These are phyloP conservation scores for Quambalaria eucalypti DNA, from an alignment of 1,284 basidiomycete genomes.

Conservation along the genomic window DNA sequence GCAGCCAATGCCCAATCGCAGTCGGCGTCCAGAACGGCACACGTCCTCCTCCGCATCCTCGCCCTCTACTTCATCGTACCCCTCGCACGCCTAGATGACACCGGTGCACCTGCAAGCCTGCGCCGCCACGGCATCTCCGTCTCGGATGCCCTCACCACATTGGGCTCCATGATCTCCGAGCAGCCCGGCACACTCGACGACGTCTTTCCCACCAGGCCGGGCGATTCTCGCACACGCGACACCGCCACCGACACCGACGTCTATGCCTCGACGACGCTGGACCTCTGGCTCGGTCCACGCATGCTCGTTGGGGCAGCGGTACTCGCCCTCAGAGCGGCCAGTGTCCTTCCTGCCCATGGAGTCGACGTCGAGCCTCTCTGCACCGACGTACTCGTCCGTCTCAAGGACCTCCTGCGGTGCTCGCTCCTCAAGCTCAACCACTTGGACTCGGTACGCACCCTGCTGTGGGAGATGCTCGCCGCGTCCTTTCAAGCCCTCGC, in stretches of 20 bases:
- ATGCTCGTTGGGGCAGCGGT: slow-evolving; percentile 15
- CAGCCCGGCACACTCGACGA: slow-evolving; percentile 1
- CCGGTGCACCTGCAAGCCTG: background rate
- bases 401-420: background rate
- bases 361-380: background rate
- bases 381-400: background rate
- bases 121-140: slow-evolving; percentile 1
- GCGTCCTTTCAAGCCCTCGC: background rate
- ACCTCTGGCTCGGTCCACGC: slow-evolving; percentile 29
- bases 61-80: slow-evolving; percentile 6
- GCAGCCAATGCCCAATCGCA: background rate
- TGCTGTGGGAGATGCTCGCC: background rate
- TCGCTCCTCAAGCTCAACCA: background rate
- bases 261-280: slow-evolving; percentile 19
- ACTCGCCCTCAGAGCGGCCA: slow-evolving; percentile 12
- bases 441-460: background rate
- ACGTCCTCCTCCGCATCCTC: slow-evolving; percentile 4
- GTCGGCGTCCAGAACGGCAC: background rate
- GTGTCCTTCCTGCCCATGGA: slow-evolving; percentile 2
- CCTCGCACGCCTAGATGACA: background rate
- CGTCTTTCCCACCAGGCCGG: background rate
- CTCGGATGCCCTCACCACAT: background rate
- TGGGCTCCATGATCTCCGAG: background rate
- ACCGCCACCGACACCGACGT: background rate
- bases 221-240: background rate